Percentiles rank a stretch among this genome's conserved stretches.
Conservation (phyloP, 768 basidiomycete genomes). For the Rhodotorula sphaerocarpa region DNA sequence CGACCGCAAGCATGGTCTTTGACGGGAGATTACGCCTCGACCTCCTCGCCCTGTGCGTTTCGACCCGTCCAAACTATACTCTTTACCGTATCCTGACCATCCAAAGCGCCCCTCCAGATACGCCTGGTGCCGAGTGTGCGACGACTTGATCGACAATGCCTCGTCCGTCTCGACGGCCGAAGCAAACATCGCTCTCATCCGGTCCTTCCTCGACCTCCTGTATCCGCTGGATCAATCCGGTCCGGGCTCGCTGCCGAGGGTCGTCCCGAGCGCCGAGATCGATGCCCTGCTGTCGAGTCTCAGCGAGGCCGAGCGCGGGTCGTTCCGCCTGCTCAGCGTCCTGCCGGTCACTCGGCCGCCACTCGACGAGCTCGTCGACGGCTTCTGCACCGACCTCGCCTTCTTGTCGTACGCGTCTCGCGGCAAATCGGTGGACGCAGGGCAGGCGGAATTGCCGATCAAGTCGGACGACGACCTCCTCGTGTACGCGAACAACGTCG, state of each 20-base stretch:
- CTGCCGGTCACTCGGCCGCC: constrained; percentile 27
- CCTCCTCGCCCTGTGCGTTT: constrained; percentile 26
- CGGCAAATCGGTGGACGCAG: background rate
- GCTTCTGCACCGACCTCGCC: constrained; percentile 31
- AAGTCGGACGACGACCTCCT: constrained; percentile 41
- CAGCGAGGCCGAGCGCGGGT: constrained; percentile 24
- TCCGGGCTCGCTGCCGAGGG: background rate
- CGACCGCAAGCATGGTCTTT: constrained; percentile 34
- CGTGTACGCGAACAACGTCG: constrained; percentile 44
- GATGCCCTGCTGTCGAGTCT: constrained; percentile 9
- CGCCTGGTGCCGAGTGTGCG: constrained; percentile 38
- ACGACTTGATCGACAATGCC: constrained; percentile 37
- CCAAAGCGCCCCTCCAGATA: constrained; percentile 11
- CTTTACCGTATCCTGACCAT: background rate
- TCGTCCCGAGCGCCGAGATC: constrained; percentile 1
- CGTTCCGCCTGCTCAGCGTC: constrained; percentile 30
- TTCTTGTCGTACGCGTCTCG: constrained; percentile 17
- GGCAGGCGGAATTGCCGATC: constrained; percentile 32
- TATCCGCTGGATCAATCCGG: background rate
- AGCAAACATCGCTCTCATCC: constrained; percentile 18
- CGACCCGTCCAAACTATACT: background rate
- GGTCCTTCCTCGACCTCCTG: constrained; percentile 17
- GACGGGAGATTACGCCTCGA: constrained; percentile 27
- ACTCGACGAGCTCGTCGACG: constrained; percentile 32
- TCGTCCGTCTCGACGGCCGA: constrained; percentile 18